Evolutionary conservation across 805 yeast species (phyloP).

Genomic region (Myxozyma geophila): DNA sequence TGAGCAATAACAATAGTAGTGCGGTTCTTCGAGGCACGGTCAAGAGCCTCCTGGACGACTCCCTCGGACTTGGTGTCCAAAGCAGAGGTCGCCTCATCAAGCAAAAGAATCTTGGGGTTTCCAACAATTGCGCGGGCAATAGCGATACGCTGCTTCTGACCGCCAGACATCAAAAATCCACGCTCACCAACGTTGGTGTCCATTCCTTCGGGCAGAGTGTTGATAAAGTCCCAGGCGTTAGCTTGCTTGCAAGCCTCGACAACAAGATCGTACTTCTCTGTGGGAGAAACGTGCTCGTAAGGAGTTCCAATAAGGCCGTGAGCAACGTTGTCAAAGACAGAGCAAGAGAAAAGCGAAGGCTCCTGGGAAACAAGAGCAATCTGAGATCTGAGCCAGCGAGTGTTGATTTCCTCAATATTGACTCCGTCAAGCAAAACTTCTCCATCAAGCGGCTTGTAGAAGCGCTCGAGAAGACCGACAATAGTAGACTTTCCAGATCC

Average conservation of each 20-base stretch:
- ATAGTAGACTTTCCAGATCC: constrained; percentile 53
- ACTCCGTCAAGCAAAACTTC: constrained; percentile 54
- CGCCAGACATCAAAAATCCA: constrained; percentile 66
- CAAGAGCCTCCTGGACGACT: constrained; percentile 59
- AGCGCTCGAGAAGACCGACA: constrained; percentile 60
- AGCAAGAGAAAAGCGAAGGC: constrained; percentile 67
- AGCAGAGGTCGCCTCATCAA: constrained; percentile 74
- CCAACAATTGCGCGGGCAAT: constrained; percentile 63
- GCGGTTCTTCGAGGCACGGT: constrained; percentile 41
- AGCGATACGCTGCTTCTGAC: constrained; percentile 69
- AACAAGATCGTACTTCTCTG: constrained; percentile 47
- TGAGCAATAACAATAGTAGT: constrained; percentile 61
- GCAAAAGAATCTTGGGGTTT: constrained; percentile 58
- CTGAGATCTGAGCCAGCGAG: constrained; percentile 57
- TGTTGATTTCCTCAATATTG: constrained; percentile 54
- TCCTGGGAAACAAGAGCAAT: constrained; percentile 69
- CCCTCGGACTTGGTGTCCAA: constrained; percentile 66
- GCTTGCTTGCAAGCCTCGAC: constrained; percentile 56
- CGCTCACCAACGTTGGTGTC: constrained; percentile 59
- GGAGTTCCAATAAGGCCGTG: constrained; percentile 61
- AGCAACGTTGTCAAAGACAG: constrained; percentile 77
- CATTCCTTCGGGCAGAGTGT: constrained; percentile 56
- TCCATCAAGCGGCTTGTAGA: constrained; percentile 61
- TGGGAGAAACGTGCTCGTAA: constrained; percentile 45
- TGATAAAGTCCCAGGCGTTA: constrained; percentile 56